phyloP scores from a whole-genome alignment of 140 eudicot species.

The Flaveria floridana region DNA sequence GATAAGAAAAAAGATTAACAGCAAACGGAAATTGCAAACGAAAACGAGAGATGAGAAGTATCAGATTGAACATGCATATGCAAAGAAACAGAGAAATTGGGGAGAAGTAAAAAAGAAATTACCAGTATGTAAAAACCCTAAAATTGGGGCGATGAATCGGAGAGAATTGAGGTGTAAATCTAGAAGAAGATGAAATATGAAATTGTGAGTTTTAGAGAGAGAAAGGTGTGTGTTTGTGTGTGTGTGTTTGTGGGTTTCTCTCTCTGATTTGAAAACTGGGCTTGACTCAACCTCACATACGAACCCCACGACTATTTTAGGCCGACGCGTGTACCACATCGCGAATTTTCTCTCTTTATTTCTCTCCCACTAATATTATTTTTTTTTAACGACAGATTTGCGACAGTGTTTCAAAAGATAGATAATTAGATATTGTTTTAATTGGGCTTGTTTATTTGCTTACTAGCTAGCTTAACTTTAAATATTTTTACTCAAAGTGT shows the following conservation, averaged over 20 bases:
- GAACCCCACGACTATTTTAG: slow-evolving; percentile 37
- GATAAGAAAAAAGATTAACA: background rate
- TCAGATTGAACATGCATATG: slow-evolving; percentile 29
- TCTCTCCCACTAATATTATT: slow-evolving; percentile 23
- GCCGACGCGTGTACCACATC: slow-evolving; percentile 41
- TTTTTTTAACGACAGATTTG: no score
- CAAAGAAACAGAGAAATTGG: background rate
- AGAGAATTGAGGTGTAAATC: slow-evolving; percentile 43
- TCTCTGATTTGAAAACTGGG: slow-evolving; percentile 32
- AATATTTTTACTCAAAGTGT: no score
- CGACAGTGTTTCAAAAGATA: no score
- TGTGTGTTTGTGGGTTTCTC: background rate
- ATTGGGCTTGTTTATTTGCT: no score
- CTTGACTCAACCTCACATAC: slow-evolving; percentile 31
- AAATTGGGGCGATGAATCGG: slow-evolving; percentile 41
- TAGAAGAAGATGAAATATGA: slow-evolving; percentile 21
- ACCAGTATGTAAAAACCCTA: slow-evolving; percentile 38
- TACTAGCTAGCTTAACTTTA: no score
- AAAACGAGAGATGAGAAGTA: background rate
- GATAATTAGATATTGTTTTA: no score
- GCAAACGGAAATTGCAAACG: slow-evolving; percentile 2
- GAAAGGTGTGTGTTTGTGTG: background rate
- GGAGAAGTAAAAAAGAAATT: slow-evolving; percentile 12
- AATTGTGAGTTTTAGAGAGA: slow-evolving; percentile 21
- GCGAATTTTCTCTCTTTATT: slow-evolving; percentile 27